Evolutionary conservation across 257 asterid species (phyloP), one percentile per base, ranked within the genome.

Genomic region (Catharanthus roseus): DNA sequence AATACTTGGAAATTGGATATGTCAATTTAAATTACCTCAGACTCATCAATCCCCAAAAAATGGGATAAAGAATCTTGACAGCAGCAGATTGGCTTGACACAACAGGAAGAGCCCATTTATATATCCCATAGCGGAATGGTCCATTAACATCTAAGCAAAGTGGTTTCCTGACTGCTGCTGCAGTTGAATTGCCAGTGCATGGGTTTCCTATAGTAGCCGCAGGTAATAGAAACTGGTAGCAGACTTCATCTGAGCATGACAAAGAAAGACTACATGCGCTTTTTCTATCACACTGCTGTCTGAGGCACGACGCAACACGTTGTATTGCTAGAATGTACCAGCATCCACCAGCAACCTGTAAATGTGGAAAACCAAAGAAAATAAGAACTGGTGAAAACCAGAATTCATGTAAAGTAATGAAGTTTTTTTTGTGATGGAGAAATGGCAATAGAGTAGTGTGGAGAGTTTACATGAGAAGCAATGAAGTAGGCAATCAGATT

Each of bases 11-110:
- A 54, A 2, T 54, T 29, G 60, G 21, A 54, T 23, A 29, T 8
- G 3, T 54, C 2, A 53, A 70, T n/a, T 28, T 34, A 38, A 6
- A 44, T 68, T 86, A 90, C 99, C 99, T 93, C 3, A 95, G 83
- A 58, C 97, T 89, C 97, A 89, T 88, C 69, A 95, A 73, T 31
- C 99, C 99, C 99, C 99, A 91, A 73, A 95, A 91, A 67, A 88
- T 89, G 42, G 99, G 96, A 74, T 95, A 95, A 73, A 91, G 93
- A 64, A 89, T 82, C 86, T 91, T 95, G 23, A 95, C 96, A n/a
- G 90, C 75, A 4, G 81, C 67, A 31, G 96, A 89, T 65, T 69
- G 75, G 88, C 97, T 95, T 10, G 97, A 89, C 11, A 95, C 85
- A 19, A 95, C 91, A 0, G 99, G 99, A 69, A 91, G 97, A 47